phyloP scores from a whole-genome alignment of 345 rosid species.

The Eucalyptus guilfoylei region DNA sequence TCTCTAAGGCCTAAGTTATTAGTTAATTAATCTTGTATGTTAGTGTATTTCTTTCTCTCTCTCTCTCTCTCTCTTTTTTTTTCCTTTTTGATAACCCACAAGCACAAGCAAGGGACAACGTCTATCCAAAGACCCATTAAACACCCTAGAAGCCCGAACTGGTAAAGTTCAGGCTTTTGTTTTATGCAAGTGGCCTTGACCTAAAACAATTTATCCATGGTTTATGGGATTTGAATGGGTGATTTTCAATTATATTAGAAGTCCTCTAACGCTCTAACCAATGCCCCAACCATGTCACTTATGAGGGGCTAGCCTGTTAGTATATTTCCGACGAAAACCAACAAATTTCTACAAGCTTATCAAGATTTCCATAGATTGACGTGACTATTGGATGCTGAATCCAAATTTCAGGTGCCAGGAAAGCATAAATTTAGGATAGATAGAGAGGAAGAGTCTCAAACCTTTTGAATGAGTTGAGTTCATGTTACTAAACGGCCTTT shows the following conservation, averaged over 20 bases:
- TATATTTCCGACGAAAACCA: neutral
- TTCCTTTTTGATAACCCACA: neutral
- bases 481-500: slow-evolving; percentile 55
- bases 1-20: neutral
- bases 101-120: neutral
- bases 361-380: neutral
- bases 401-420: neutral
- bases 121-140: neutral
- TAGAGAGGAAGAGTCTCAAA: neutral
- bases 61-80: too few species aligned
- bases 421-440: neutral
- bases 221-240: neutral
- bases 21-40: neutral
- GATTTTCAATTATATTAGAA: neutral
- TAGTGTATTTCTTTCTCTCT: too few species aligned
- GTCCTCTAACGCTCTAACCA: neutral
- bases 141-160: neutral
- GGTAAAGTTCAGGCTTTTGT: neutral
- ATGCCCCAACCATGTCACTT: neutral
- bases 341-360: neutral
- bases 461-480: slow-evolving; percentile 58
- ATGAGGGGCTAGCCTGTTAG: neutral
- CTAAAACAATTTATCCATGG: neutral
- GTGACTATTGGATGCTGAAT: neutral
- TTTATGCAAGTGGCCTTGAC: neutral